Evolutionary conservation across 352 stramenopile species (phyloP), one percentile per base, ranked within the genome.

Genomic region (Thalassiosira exigua): DNA sequence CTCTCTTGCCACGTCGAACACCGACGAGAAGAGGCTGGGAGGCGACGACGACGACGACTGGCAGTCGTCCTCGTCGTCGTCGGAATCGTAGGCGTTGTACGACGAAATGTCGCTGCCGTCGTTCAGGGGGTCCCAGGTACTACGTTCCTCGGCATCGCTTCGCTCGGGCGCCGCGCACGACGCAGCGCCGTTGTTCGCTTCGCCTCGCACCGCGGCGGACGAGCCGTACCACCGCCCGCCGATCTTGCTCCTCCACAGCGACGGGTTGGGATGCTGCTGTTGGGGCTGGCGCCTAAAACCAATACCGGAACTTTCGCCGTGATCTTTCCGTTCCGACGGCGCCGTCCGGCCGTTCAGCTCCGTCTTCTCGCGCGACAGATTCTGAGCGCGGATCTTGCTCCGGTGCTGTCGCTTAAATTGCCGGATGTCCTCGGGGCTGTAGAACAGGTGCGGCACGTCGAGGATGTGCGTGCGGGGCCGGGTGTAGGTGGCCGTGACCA

Each of bases 211-310:
- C n/a, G n/a, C n/a, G 7, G 29, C 48, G 29, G 54, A 9, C 21
- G 29, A 30, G 29, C 14, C 51, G 21, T 24, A 64, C 26, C 26
- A 64, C 27, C 54, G 33, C 11, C 27, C 3, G 46, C 46, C 46
- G 19, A 69, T 26, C 39, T 69, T 69, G 39, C 60, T 69, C 32
- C 60, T 56, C 60, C 60, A 69, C 33, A 44, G 58, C n/a, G 60
- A 69, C n/a, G n/a, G n/a, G 60, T 57, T 59, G 44, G 56, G 22
- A 26, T 69, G 22, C n/a, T 2, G 7, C 30, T 39, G 22, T 57
- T 14, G 36, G n/a, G n/a, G n/a, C n/a, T n/a, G n/a, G n/a, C n/a
- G n/a, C n/a, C n/a, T n/a, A n/a, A n/a, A n/a, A n/a, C n/a, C n/a
- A n/a, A n/a, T n/a, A n/a, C n/a, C n/a, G 19, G n/a, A 2, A 26